These are phyloP conservation scores for Salix udensis DNA, from an alignment of 345 rosid genomes.

Conservation along the genomic window DNA sequence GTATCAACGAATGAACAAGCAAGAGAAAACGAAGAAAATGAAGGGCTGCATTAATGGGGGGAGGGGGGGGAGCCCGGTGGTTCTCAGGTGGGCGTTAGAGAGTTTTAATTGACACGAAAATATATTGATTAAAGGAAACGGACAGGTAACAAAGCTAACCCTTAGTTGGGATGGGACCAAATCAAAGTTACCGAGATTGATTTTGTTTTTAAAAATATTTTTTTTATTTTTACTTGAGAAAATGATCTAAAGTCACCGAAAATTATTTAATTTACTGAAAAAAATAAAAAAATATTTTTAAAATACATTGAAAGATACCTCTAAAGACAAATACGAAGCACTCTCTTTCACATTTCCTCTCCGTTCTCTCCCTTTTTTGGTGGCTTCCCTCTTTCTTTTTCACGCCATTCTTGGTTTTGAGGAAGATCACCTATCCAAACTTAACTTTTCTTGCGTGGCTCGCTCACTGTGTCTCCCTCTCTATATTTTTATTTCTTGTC, in stretches of 20 bases:
- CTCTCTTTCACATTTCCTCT: constrained; percentile 31
- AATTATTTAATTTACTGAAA: too few relatives aligned
- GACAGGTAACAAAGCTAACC: background rate
- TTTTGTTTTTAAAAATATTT: too few relatives aligned
- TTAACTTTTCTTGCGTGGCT: constrained; percentile 18
- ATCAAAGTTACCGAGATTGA: background rate
- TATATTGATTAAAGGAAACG: background rate
- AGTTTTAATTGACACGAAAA: background rate
- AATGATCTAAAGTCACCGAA: too few relatives aligned
- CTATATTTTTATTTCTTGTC: background rate
- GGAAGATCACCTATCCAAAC: constrained; percentile 30
- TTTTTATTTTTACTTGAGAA: too few relatives aligned
- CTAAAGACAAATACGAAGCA: constrained; percentile 29
- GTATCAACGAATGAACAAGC: background rate
- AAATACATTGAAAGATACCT: too few relatives aligned
- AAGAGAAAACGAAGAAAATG: background rate
- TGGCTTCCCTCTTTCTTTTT: constrained; percentile 29
- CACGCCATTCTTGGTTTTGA: constrained; percentile 31
- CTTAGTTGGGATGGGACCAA: constrained; percentile 23
- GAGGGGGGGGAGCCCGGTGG: background rate
- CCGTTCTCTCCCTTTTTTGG: constrained; percentile 13
- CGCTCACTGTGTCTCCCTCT: background rate
- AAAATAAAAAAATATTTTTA: too few relatives aligned
- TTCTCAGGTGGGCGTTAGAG: background rate
- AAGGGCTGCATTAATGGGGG: constrained; percentile 3